Evolutionary conservation across 495 filamentous ascomycete species (phyloP).

Genomic region (Penicillium paradoxum): DNA sequence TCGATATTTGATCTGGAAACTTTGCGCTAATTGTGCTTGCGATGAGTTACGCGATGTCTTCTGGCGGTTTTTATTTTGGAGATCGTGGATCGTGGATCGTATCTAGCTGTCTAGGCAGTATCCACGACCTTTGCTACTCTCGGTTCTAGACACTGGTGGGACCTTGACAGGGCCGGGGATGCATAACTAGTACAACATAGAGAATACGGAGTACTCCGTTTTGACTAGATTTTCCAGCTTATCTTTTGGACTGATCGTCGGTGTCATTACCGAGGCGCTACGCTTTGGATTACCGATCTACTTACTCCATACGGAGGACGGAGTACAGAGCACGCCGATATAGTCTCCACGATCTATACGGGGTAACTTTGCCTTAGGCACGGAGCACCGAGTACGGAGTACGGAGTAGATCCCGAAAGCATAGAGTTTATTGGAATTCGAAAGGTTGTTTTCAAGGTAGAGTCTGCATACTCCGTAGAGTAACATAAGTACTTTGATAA

Average conservation of each 20-base stretch:
- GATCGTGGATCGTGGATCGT: neutral
- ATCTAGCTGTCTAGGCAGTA: too few relatives aligned
- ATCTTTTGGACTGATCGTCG: neutral
- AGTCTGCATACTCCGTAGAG: too few relatives aligned
- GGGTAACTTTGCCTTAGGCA: too few relatives aligned
- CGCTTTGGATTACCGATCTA: conserved; percentile 1
- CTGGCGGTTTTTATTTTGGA: neutral
- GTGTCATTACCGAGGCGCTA: neutral
- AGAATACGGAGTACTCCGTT: neutral
- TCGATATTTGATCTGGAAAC: neutral
- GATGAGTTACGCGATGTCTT: neutral
- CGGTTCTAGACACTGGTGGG: neutral
- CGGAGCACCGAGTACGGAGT: neutral
- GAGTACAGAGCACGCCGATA: too few relatives aligned
- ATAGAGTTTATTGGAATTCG: neutral
- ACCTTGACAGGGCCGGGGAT: neutral
- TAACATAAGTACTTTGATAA: conserved; percentile 2
- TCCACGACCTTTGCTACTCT: neutral
- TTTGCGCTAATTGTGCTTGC: neutral
- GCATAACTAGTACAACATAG: neutral
- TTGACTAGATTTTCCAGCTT: neutral
- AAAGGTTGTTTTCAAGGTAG: neutral
- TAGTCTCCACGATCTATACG: too few relatives aligned
- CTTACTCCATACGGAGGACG: neutral
- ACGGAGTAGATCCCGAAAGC: neutral